phyloP scores from a whole-genome alignment of 2,329 filamentous ascomycete genomes.

The Penicillium thymicola region DNA sequence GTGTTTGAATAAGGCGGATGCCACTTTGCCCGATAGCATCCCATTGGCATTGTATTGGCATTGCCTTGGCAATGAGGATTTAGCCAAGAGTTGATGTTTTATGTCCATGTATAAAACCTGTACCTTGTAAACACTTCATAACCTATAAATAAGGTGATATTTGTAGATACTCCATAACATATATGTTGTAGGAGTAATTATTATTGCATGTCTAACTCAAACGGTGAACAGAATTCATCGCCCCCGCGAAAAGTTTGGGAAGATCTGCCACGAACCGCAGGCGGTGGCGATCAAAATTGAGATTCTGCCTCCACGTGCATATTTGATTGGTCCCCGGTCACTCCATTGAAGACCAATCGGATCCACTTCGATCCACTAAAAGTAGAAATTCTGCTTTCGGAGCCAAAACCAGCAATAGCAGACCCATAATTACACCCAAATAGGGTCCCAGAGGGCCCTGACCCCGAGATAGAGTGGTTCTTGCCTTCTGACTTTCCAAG shows the following conservation, averaged over 20 bases:
- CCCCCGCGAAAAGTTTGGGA: conserved; percentile 4
- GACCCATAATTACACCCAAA: not conserved
- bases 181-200: not conserved
- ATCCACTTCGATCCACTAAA: conserved; percentile 8
- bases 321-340: conserved; percentile 26
- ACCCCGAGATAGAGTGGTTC: not conserved
- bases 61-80: not conserved
- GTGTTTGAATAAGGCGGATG: not conserved
- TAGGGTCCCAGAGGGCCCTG: not conserved
- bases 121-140: not conserved
- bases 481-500: not conserved
- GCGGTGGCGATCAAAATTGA: conserved; percentile 8
- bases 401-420: not conserved
- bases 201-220: not conserved
- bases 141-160: not conserved
- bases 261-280: conserved; percentile 2
- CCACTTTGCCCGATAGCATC: not conserved
- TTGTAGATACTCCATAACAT: not conserved
- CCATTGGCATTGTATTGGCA: not conserved
- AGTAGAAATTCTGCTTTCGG: conserved; percentile 4
- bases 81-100: not conserved
- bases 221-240: not conserved
- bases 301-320: conserved; percentile 35
- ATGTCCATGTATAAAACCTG: not conserved
- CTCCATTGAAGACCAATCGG: conserved; percentile 4